Base-by-base conservation (phyloP, 108 stramenopile species). In the Stephanodiscus minutulus region DNA sequence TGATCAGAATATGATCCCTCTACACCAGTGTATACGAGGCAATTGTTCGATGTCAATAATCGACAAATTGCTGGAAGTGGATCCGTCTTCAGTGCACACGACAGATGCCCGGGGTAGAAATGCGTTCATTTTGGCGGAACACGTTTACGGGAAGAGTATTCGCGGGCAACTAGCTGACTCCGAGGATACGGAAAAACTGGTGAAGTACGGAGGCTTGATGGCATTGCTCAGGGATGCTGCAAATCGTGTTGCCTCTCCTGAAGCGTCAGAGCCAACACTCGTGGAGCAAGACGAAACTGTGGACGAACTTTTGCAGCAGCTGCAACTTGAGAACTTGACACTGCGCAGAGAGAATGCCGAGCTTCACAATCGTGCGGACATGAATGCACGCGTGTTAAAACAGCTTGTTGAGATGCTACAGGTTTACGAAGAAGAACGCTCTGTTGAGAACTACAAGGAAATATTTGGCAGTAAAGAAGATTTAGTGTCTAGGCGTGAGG, bases 1-100 rank as follows among this genome's bases (percentile, higher is more conserved):
- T 53, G 77, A 77, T 77, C 69, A 71, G 35, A 57, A 64, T 49
- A 57, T 77, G 58, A 77, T 71, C 31, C 77, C 77, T 25, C 77
- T 77, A 17, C 77, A 77, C 52, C 44, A 64, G 20, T 61, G 64
- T 24, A 77, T 77, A 20, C 77, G 77, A 24, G 62, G 77, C 17
- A 62, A 77, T 41, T 49, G 69, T 18, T 71, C 77, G 21, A 28
- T 66, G 1, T 1, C 27, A 18, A 28, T 77, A 11, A 61, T 77
- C 21, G 7, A 65, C 47, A 55, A 64, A 12, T 48, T 77, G 3
- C 41, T 71, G 12, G 49, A 77, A 21, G 70, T 29, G 1, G 54
- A 71, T 46, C 70, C 69, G 37, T 31, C 61, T 21, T 70, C 69
- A 27, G 62, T 77, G 0, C 47, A 59, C 58, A 61, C 43, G 29